A percentile compares a stretch with the other conserved stretches of the same genome.
These are phyloP conservation scores for Dictyostelium citrinum DNA, from an alignment of 78 protist genomes.

Conservation along the genomic window DNA sequence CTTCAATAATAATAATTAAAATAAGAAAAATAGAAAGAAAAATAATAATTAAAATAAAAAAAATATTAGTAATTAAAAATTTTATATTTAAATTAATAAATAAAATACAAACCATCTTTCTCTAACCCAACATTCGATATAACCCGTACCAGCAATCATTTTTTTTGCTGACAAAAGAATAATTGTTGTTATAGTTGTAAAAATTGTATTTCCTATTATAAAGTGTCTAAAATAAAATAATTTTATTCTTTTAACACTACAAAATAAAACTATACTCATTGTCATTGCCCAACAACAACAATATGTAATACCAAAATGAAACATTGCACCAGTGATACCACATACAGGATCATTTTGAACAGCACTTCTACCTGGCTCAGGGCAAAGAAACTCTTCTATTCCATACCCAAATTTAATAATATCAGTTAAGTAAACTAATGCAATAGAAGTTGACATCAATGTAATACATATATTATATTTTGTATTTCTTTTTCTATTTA, in stretches of 20 bases:
- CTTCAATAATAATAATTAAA: background rate
- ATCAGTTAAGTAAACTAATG: slow-evolving; percentile 7
- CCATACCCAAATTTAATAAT: background rate
- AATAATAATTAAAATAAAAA: background rate
- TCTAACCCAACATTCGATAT: slow-evolving; percentile 24
- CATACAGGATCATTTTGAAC: slow-evolving; percentile 30
- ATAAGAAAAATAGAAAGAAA: background rate
- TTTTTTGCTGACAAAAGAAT: background rate
- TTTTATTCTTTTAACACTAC: background rate
- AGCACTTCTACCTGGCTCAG: background rate
- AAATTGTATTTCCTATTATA: background rate
- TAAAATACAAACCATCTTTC: background rate
- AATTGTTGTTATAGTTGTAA: background rate
- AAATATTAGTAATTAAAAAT: background rate
- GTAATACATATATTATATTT: slow-evolving; percentile 15
- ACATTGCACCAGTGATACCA: slow-evolving; percentile 13
- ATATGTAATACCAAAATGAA: slow-evolving; percentile 4
- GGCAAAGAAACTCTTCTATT: background rate
- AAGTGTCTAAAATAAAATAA: background rate
- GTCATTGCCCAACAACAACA: slow-evolving; percentile 35
- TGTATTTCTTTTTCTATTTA: background rate
- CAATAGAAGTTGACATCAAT: background rate
- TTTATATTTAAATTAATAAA: background rate
- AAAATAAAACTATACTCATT: slow-evolving; percentile 10
- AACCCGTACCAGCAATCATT: background rate